A percentile compares a stretch with the other conserved stretches of the same genome.
phyloP scores from a whole-genome alignment of 2,329 filamentous ascomycete genomes.

The Penicillium sp. region DNA sequence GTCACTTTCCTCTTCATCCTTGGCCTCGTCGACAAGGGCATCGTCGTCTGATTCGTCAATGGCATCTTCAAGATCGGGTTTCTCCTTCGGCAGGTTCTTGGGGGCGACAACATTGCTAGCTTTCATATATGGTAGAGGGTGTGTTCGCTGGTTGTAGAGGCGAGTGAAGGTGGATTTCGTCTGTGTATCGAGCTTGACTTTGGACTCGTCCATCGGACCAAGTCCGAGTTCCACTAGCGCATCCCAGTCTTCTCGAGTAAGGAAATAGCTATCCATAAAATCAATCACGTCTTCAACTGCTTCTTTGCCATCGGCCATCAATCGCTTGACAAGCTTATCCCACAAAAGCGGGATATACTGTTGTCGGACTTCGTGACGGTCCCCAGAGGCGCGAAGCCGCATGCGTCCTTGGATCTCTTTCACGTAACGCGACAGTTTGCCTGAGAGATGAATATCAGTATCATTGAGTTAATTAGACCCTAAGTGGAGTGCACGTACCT shows the following conservation, averaged over 20 bases:
- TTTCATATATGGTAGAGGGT: slow-evolving; percentile 96
- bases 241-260: slow-evolving; percentile 95
- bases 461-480: not conserved
- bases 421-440: slow-evolving; percentile 74
- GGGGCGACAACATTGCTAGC: slow-evolving; percentile 75
- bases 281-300: slow-evolving; percentile 82
- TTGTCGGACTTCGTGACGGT: slow-evolving; percentile 91
- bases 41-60: slow-evolving; percentile 89
- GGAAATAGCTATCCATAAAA: slow-evolving; percentile 95
- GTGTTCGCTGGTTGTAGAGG: slow-evolving; percentile 83
- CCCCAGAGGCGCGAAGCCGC: slow-evolving; percentile 86
- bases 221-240: slow-evolving; percentile 89
- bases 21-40: slow-evolving; percentile 56
- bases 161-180: slow-evolving; percentile 90
- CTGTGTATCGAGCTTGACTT: slow-evolving; percentile 78
- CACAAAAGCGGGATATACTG: slow-evolving; percentile 91
- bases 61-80: slow-evolving; percentile 93
- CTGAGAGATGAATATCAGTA: slow-evolving; percentile 31
- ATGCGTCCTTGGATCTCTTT: slow-evolving; percentile 98
- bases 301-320: slow-evolving; percentile 81
- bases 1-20: slow-evolving; percentile 71
- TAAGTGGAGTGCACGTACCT: slow-evolving; percentile 55
- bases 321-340: slow-evolving; percentile 74
- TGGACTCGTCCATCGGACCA: slow-evolving; percentile 77
- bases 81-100: slow-evolving; percentile 73